These are phyloP conservation scores for Chrysanthemum lavandulifolium DNA, from an alignment of 129 eudicot species.

Conservation along the genomic window DNA sequence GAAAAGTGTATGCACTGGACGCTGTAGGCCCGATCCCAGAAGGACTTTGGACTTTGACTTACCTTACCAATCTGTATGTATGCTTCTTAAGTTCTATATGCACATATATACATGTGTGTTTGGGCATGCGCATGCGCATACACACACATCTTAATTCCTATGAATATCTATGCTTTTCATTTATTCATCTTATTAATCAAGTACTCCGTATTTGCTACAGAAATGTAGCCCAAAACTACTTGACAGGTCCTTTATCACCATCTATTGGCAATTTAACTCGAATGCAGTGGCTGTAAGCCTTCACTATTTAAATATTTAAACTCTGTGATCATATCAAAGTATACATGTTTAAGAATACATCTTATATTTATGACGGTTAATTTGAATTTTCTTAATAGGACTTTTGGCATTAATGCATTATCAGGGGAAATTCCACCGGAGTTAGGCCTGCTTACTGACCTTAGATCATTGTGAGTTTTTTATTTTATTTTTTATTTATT, in stretches of 20 bases:
- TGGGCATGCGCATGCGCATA: neutral
- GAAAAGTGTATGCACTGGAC: slow-evolving; percentile 53
- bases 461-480: slow-evolving; percentile 25
- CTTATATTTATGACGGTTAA: too few species aligned
- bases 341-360: neutral
- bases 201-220: slow-evolving; percentile 36
- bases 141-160: neutral
- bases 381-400: slow-evolving; percentile 30
- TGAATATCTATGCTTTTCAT: slow-evolving; percentile 15
- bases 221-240: slow-evolving; percentile 54
- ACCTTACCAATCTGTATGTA: slow-evolving; percentile 59
- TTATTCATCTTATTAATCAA: neutral
- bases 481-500: neutral
- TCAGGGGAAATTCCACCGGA: slow-evolving; percentile 68
- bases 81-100: neutral
- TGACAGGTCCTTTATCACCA: slow-evolving; percentile 67
- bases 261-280: slow-evolving; percentile 60
- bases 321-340: neutral
- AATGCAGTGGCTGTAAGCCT: slow-evolving; percentile 74
- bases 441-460: slow-evolving; percentile 60
- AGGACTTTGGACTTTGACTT: slow-evolving; percentile 71
- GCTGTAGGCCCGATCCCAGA: slow-evolving; percentile 53
- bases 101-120: neutral
- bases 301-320: neutral
- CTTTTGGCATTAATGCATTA: slow-evolving; percentile 64